Base-by-base conservation (phyloP, 139 green algal species). In the Mesotaenium endlicherianum region DNA sequence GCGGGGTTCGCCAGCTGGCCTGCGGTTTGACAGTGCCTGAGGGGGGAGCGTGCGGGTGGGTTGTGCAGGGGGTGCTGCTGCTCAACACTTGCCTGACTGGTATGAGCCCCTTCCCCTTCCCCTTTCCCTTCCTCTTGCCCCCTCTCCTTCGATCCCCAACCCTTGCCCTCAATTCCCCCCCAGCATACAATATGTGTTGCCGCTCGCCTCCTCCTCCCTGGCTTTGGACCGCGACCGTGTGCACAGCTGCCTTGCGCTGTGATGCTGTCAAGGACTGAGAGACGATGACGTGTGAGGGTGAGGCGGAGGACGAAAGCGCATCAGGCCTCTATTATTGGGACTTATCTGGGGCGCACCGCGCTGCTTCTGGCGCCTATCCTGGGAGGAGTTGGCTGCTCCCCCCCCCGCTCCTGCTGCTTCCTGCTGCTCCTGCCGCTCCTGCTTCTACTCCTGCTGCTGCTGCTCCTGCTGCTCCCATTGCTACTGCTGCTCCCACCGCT, bases 41-140 rank as follows among this genome's bases (percentile, higher is more conserved):
- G n/a, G n/a, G n/a, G n/a, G n/a, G n/a, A n/a, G n/a, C 26, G 53
- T 64, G 26, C 26, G 26, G 26, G 53, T 16, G 11, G 57, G n/a
- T n/a, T n/a, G n/a, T n/a, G n/a, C 89, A 91, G 72, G 83, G 96
- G 2, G 94, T 98, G 84, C 89, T 98, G 47, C 90, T 98, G 77
- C 92, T 99, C 47, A 99, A 99, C 77, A 92, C 95, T 2, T 86
- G 91, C 67, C 90, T 99, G 45, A 98, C 95, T 0, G 11, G 96
- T 98, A 34, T 49, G 78, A 20, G 43, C 34, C 59, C 80, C 16
- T 78, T n/a, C 26, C 74, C 74, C 1, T 44, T 31, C 34, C 1
- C 6, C 74, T 81, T 43, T 5, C 58, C 38, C 59, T 0, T 43
- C 34, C 0, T 70, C 26, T 60, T 5, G 11, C 41, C 40, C 44